Base-by-base conservation (phyloP, 2,329 filamentous ascomycete species). In the Pseudohalonectria lignicola region DNA sequence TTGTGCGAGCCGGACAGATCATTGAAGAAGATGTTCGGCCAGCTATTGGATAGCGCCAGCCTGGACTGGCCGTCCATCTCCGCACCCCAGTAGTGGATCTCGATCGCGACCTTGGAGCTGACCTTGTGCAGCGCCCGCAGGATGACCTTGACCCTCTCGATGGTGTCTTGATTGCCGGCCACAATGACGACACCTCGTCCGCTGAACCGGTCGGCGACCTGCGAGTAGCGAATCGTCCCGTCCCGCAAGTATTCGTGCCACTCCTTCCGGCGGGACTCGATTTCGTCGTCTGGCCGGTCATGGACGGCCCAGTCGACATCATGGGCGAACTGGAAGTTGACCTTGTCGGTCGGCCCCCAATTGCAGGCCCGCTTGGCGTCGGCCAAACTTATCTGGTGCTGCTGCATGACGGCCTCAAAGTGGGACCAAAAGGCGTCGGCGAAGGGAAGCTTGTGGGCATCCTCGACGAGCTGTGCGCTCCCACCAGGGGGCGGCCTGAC, bases 101-200 rank as follows among this genome's bases (percentile, higher is more conserved):
- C 53, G 17, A 56, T 46, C 3, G 54, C 47, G 20, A 55, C 21
- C 29, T 34, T 40, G 19, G 45, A 51, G 4, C 43, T 39, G 5
- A 51, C 37, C 35, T 34, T 41, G n/a, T 19, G 31, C 34, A 51
- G 37, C 5, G 45, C 39, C 15, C 45, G 41, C 18, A 51, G 34
- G 16, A 49, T 39, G 18, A 51, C 46, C 28, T 39, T 35, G 4
- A 49, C 42, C 6, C 47, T 45, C 39, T 44, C 45, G n/a, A 48
- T 31, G 16, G 44, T 49, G 15, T 47, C 40, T n/a, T 43, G 37
- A 26, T 51, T 47, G 5, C 53, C 53, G 4, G 49, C 53, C 16
- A 56, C 50, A 20, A 55, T 48, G 17, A 57, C 52, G 26, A 56
- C 51, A 3, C 53, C 53, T 4, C 49, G 47, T 6, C 53, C 53